Evolutionary conservation across 2,329 filamentous ascomycete genomes (phyloP), one percentile per base, ranked within the genome.

Genomic region (Sclerotinia nivalis): DNA sequence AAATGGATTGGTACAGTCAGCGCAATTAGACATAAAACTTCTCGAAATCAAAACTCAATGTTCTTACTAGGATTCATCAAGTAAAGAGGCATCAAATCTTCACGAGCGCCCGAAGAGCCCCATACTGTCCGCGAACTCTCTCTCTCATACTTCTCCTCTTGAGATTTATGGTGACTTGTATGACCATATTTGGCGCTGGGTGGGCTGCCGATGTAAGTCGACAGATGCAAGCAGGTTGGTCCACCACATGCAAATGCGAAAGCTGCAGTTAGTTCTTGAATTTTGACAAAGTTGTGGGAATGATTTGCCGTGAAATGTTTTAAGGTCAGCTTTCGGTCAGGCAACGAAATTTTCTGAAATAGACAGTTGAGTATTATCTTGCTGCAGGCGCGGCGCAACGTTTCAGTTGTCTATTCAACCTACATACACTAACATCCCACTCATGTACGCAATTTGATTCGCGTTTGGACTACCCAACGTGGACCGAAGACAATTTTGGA

Each of bases 301-400:
- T 13, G 7, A 49, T 50, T 25, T 25, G 15, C 9, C 9, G 25
- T 43, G 13, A 22, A 15, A 40, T 25, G 9, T 52, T 10, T 8
- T 40, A 31, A 40, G 9, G 15, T 43, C 18, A 5, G 4, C 9
- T n/a, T 28, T 55, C 31, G 49, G n/a, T 43, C 22, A 52, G 43
- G 13, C 45, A 28, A 45, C 15, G 47, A 50, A 43, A 37, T 2
- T 10, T 25, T 28, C 12, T 9, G 34, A 28, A 4, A 10, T 28
- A 40, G n/a, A 22, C 34, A 45, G 18, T 50, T 10, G 34, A 15
- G 31, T 8, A 43, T 2, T 15, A 61, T 28, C 12, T 43, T 52
- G 28, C 55, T 68, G 66, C 56, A 68, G 25, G 45, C 43, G n/a
- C 45, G 43, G 62, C 49, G 68, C 64, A 70, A 70, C 68, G 62